These are phyloP conservation scores for Geotrichum aggregatum DNA, from an alignment of 1,139 yeast species.

Conservation along the genomic window DNA sequence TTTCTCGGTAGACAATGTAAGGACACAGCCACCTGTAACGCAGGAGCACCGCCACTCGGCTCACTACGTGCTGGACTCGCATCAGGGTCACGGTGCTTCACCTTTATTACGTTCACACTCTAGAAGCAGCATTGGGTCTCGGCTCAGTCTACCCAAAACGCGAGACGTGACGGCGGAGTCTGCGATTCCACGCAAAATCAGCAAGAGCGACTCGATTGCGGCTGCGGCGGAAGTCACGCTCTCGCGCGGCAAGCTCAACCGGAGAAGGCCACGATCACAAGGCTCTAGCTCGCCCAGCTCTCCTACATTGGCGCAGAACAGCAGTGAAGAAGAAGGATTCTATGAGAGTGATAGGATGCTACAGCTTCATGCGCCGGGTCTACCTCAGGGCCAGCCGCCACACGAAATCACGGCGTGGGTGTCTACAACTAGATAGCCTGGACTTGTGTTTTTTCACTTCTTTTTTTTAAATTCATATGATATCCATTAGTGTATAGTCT, in stretches of 20 bases:
- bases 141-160: background rate
- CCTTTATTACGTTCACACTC: too few species aligned
- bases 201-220: background rate
- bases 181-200: conserved; percentile 12
- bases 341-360: too few species aligned
- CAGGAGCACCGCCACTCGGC: background rate
- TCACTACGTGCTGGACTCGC: background rate
- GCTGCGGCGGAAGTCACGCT: conserved; percentile 11
- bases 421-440: too few species aligned
- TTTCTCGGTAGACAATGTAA: background rate
- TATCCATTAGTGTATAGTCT: too few species aligned
- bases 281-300: background rate
- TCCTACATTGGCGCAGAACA: background rate
- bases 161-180: background rate
- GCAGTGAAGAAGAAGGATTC: too few species aligned
- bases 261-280: conserved; percentile 11
- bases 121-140: background rate
- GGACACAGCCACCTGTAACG: too few species aligned
- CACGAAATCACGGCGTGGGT: too few species aligned
- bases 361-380: too few species aligned
- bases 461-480: too few species aligned
- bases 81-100: background rate
- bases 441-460: too few species aligned
- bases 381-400: too few species aligned
- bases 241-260: conserved; percentile 17